Evolutionary conservation across 2,329 filamentous ascomycete species (phyloP), one percentile per base, ranked within the genome.

Genomic region (Plectosphaerella sp.): DNA sequence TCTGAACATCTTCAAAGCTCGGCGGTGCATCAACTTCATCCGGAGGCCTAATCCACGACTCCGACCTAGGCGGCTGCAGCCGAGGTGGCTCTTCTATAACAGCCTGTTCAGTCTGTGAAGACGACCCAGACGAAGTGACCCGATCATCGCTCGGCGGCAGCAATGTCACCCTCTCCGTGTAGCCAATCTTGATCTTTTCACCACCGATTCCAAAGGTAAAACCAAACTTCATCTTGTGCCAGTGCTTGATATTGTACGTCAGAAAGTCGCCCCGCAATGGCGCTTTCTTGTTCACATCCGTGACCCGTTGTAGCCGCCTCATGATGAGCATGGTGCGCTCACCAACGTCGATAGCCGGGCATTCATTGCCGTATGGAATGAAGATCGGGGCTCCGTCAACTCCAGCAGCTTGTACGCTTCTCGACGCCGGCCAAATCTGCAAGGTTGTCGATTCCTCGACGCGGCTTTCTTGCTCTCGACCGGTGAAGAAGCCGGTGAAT

Each of bases 11-110:
- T 11, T 18, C 47, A 16, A 49, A 49, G 6, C 35, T 37, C 14
- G 47, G 47, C 22, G 47, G 47, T 10, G 47, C 47, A 7, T 49
- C 47, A 9, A 14, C 37, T 6, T 42, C 14, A 7, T 35, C 28
- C 11, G 47, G 47, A 6, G 47, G 47, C 12, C 36, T 35, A 16
- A 49, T 49, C 47, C 47, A 49, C 6, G 47, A n/a, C 36, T 49
- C 47, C 5, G 36, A 37, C 36, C 18, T 45, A 2, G n/a, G n/a
- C 42, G 18, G 42, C 15, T 10, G 14, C 36, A 22, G 47, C 36
- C 6, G 16, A 39, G 10, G 37, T 39, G 37, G 14, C 37, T n/a
- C 37, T 12, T 39, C 37, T 12, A 39, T 4, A 7, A 8, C 16
- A 9, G 10, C 14, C 16, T 7, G 10, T 15, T 14, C 16, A 12